Conservation (phyloP, 768 basidiomycete species). For the Omphalotus guepiniiformis region DNA sequence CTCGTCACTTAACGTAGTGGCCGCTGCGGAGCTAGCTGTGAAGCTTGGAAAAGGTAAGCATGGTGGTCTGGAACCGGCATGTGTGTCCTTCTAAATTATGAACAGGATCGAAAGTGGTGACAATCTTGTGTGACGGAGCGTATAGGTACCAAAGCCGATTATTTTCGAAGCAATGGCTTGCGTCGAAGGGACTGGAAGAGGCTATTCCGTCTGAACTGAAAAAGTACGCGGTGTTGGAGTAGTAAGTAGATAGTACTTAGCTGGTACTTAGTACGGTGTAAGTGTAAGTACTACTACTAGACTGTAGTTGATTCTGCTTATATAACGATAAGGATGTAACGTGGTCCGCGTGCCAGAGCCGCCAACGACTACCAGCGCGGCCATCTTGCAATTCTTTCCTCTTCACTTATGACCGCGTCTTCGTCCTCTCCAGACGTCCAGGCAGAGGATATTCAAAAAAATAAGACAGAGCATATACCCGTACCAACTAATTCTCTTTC, state of each 20-base stretch:
- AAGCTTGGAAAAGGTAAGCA: slow-evolving; percentile 74
- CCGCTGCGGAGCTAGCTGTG: slow-evolving; percentile 83
- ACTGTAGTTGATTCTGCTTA: neutral
- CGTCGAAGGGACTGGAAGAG: slow-evolving; percentile 68
- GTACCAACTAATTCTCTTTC: neutral
- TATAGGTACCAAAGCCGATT: slow-evolving; percentile 95
- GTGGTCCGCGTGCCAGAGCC: slow-evolving; percentile 1
- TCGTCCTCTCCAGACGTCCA: slow-evolving; percentile 4
- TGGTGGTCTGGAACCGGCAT: neutral
- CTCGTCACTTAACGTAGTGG: slow-evolving; percentile 91
- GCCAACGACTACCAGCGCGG: slow-evolving; percentile 6
- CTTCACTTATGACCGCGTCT: slow-evolving; percentile 10
- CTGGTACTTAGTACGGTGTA: neutral
- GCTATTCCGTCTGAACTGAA: slow-evolving; percentile 81
- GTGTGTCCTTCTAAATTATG: neutral
- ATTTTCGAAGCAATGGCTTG: slow-evolving; percentile 92
- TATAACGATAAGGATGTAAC: neutral
- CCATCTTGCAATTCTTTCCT: slow-evolving; percentile 2
- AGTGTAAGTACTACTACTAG: neutral
- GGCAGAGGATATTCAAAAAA: slow-evolving; percentile 1
- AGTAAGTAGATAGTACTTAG: slow-evolving; percentile 15
- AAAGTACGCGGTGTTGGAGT: slow-evolving; percentile 88
- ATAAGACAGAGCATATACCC: neutral
- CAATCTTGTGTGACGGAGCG: slow-evolving; percentile 92
- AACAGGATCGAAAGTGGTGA: slow-evolving; percentile 78